These are phyloP conservation scores for Candida bentonensis DNA, from an alignment of 805 yeast species.

Conservation along the genomic window DNA sequence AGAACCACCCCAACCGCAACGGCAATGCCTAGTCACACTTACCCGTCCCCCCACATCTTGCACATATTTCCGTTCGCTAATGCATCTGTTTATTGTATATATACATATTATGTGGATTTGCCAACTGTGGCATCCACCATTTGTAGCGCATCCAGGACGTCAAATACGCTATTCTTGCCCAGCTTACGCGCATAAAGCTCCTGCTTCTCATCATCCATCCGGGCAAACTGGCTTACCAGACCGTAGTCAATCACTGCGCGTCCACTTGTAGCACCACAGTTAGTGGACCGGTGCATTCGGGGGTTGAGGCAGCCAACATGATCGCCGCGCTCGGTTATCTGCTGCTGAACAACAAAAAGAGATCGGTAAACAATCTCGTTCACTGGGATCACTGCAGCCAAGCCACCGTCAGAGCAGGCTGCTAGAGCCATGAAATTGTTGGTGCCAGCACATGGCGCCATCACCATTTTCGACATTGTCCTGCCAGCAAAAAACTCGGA, in stretches of 20 bases:
- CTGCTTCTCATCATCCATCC: conserved; percentile 13
- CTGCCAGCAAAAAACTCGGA: conserved; percentile 60
- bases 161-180: conserved; percentile 17
- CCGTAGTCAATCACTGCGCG: conserved; percentile 17
- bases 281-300: conserved; percentile 16
- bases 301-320: conserved; percentile 77
- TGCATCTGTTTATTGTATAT: too few relatives aligned
- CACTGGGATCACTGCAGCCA: conserved; percentile 61
- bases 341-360: conserved; percentile 76
- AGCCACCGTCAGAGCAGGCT: conserved; percentile 64
- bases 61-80: too few relatives aligned
- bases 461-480: conserved; percentile 17
- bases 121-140: background rate
- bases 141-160: conserved; percentile 18
- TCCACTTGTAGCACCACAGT: conserved; percentile 5
- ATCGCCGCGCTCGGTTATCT: conserved; percentile 60
- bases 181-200: conserved; percentile 15
- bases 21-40: too few relatives aligned
- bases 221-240: conserved; percentile 15
- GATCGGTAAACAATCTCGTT: conserved; percentile 65
- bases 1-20: background rate
- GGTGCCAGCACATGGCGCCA: conserved; percentile 15
- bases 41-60: too few relatives aligned
- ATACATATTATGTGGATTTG: background rate
- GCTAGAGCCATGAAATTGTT: conserved; percentile 43